These are phyloP conservation scores for Myxozyma sirexii DNA, from an alignment of 805 yeast species.

Conservation along the genomic window DNA sequence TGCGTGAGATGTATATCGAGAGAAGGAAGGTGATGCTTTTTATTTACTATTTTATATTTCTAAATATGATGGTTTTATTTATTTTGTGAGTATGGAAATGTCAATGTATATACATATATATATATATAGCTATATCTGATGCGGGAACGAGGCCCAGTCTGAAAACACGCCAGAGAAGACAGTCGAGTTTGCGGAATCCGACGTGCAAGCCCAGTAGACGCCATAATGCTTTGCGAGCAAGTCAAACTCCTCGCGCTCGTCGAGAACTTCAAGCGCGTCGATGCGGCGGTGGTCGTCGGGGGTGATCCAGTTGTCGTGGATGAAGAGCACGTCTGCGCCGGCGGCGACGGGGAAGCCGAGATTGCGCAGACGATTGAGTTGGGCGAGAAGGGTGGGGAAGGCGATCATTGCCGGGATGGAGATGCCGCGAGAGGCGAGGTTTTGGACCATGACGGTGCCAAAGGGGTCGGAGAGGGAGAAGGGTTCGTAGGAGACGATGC, in stretches of 20 bases:
- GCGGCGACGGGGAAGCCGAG: conserved; percentile 37
- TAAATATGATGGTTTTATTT: background rate
- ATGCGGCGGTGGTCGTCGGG: conserved; percentile 50
- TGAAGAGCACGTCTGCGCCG: conserved; percentile 52
- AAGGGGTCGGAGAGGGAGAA: conserved; percentile 62
- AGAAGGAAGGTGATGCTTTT: background rate
- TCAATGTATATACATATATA: background rate
- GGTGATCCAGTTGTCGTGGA: conserved; percentile 50
- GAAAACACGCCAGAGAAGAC: background rate
- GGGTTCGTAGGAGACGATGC: conserved; percentile 67
- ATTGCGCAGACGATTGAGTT: conserved; percentile 44
- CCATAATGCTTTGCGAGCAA: conserved; percentile 66
- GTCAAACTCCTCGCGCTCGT: conserved; percentile 72
- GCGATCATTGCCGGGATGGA: conserved; percentile 58
- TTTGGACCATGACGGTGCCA: conserved; percentile 68
- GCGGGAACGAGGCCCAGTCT: conserved; percentile 1
- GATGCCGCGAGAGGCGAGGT: conserved; percentile 63
- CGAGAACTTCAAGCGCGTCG: conserved; percentile 62
- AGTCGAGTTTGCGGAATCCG: background rate
- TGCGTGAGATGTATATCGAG: background rate
- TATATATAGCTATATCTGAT: background rate
- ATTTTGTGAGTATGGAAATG: background rate
- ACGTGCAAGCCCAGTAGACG: conserved; percentile 44
- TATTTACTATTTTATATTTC: background rate
- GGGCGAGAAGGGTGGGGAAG: conserved; percentile 53